Conservation (phyloP, 257 asterid genomes). For the Anisodus tanguticus region DNA sequence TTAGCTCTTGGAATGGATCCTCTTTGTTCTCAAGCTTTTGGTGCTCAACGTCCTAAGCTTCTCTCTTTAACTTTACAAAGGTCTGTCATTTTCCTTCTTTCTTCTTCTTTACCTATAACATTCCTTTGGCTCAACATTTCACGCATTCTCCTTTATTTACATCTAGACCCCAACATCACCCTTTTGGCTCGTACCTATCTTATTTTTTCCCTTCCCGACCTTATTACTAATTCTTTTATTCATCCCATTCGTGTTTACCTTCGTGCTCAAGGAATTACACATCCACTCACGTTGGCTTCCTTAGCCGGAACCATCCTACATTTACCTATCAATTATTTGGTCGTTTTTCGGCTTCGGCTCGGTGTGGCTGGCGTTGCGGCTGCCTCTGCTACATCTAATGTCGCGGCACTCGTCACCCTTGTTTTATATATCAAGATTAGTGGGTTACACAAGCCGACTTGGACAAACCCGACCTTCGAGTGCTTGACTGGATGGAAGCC, state of each 20-base stretch:
- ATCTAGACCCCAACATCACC: constrained; percentile 70
- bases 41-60: constrained; percentile 65
- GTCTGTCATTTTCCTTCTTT: constrained; percentile 61
- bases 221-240: constrained; percentile 64
- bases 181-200: constrained; percentile 65
- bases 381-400: constrained; percentile 70
- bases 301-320: constrained; percentile 63
- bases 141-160: constrained; percentile 55
- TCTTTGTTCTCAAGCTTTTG: constrained; percentile 80
- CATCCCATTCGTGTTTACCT: constrained; percentile 85
- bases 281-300: constrained; percentile 65
- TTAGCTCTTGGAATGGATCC: constrained; percentile 87
- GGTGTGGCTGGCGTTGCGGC: constrained; percentile 86
- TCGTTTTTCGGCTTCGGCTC: constrained; percentile 52
- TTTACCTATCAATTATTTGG: constrained; percentile 56
- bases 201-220: constrained; percentile 73
- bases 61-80: constrained; percentile 70
- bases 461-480: constrained; percentile 59
- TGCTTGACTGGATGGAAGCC: constrained; percentile 84
- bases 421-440: constrained; percentile 48
- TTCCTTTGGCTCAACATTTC: constrained; percentile 74
- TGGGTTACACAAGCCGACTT: constrained; percentile 57
- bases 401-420: constrained; percentile 45
- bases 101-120: constrained; percentile 61
- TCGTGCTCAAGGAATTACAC: constrained; percentile 89